Conservation (phyloP, 148 eudicot genomes). For the Persicaria maculosa region DNA sequence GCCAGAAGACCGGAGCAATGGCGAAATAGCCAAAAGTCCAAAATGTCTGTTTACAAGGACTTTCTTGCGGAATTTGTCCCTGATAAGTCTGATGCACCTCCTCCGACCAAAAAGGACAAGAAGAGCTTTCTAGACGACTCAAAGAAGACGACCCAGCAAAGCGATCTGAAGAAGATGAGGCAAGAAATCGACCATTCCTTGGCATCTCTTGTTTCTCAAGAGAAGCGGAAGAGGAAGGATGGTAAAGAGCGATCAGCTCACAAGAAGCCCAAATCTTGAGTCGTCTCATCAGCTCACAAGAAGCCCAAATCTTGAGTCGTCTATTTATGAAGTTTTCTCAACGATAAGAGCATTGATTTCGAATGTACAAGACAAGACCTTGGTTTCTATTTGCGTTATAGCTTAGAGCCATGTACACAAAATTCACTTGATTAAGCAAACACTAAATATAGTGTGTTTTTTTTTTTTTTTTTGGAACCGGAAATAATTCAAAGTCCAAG, state of each 20-base stretch:
- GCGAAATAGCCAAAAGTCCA: slow-evolving; percentile 69
- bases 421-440: too few relatives aligned
- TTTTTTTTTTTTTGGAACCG: too few relatives aligned
- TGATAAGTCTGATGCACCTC: slow-evolving; percentile 23
- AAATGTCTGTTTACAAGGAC: slow-evolving; percentile 60
- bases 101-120: slow-evolving; percentile 20
- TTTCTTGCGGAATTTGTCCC: slow-evolving; percentile 51
- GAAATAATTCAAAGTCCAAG: too few relatives aligned
- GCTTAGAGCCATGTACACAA: neutral
- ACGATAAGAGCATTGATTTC: neutral
- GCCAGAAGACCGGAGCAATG: slow-evolving; percentile 77
- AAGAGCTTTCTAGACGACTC: slow-evolving; percentile 30
- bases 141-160: slow-evolving; percentile 39
- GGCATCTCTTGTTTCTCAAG: slow-evolving; percentile 22
- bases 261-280: slow-evolving; percentile 9
- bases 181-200: slow-evolving; percentile 58
- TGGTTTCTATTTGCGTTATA: neutral
- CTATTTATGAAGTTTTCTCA: neutral
- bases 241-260: slow-evolving; percentile 11
- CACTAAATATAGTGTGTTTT: too few relatives aligned
- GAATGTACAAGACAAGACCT: slow-evolving; percentile 2
- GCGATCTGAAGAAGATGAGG: slow-evolving; percentile 60
- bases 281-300: slow-evolving; percentile 5
- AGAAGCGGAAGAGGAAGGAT: slow-evolving; percentile 24
- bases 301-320: neutral